A percentile compares a stretch with the other conserved stretches of the same genome.
These are phyloP conservation scores for Cyamopsis tetragonoloba DNA, from an alignment of 306 rosid genomes.

Conservation along the genomic window DNA sequence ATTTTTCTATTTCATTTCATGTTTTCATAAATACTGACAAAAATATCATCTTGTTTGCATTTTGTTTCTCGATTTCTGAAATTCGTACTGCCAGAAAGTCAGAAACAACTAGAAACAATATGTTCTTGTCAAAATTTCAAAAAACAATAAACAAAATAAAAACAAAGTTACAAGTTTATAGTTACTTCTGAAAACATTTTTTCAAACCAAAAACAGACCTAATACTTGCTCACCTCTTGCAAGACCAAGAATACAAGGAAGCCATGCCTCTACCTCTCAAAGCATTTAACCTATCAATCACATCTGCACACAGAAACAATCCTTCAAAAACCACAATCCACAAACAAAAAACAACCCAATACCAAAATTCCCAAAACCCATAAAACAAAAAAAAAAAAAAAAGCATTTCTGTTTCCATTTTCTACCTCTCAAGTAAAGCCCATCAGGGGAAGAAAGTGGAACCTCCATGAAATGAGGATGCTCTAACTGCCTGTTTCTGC, in stretches of 20 bases:
- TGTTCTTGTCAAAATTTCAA: too few species aligned
- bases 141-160: too few species aligned
- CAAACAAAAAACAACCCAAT: not conserved
- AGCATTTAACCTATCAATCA: constrained; percentile 70
- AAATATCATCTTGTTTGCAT: too few species aligned
- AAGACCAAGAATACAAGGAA: constrained; percentile 92
- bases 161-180: too few species aligned
- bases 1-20: too few species aligned
- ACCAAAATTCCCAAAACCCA: not conserved
- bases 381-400: not conserved
- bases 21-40: too few species aligned
- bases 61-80: too few species aligned
- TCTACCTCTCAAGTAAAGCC: constrained; percentile 80
- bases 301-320: constrained; percentile 52
- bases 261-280: constrained; percentile 97
- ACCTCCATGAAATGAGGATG: constrained; percentile 99
- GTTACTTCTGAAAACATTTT: too few species aligned
- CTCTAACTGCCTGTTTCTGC: constrained; percentile 81
- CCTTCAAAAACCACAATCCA: constrained; percentile 24
- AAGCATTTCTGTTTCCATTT: not conserved
- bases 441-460: constrained; percentile 69
- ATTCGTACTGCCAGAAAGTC: too few species aligned
- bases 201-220: too few species aligned
- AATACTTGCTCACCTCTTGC: constrained; percentile 73
- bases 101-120: too few species aligned